Evolutionary conservation across 2,329 filamentous ascomycete species (phyloP), one percentile per base, ranked within the genome.

Genomic region (Chaetomiaceae sp.): DNA sequence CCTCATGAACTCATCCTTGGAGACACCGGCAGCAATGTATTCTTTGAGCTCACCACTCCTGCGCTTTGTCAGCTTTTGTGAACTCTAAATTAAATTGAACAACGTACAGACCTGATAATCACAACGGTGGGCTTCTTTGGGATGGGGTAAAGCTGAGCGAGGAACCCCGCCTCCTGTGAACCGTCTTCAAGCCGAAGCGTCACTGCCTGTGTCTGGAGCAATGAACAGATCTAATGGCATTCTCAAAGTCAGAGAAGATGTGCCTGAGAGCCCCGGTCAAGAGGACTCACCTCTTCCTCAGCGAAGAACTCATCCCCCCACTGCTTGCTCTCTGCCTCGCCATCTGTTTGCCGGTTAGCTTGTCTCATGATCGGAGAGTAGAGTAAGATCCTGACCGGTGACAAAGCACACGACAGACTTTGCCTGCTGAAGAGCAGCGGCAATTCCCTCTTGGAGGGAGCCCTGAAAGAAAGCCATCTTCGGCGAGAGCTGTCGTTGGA

Each of bases 371-470:
- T 15, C 52, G 58, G 31, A 27, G 8, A 33, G 37, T n/a, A 2
- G 12, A 17, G 17, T 12, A 15, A 15, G 15, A n/a, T 20, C 61
- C 75, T 60, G 69, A 90, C 89, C 86, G 65, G 84, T 82, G 29
- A 96, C 85, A 69, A 96, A 95, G 72, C 90, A 95, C 27, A 88
- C 80, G 0, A 96, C 88, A 17, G 87, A 78, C 70, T 92, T 95
- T 55, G 82, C 75, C 68, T 91, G 77, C 56, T 82, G 80, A 6
- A 96, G 78, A 12, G 91, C 90, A 19, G 81, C 75, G 29, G 81
- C 78, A 62, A 96, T 95, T 54, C 89, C 91, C 64, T 87, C 85
- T 64, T 95, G 88, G 19, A 96, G 72, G 56, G 83, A 84, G 17
- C 91, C 91, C 56, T 84, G 66, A 68, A 91, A 91, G 71, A 96